Percentiles rank a stretch among this genome's conserved stretches.
These are phyloP conservation scores for Starmera stellimalicola DNA, from an alignment of 1,139 yeast species.

Conservation along the genomic window DNA sequence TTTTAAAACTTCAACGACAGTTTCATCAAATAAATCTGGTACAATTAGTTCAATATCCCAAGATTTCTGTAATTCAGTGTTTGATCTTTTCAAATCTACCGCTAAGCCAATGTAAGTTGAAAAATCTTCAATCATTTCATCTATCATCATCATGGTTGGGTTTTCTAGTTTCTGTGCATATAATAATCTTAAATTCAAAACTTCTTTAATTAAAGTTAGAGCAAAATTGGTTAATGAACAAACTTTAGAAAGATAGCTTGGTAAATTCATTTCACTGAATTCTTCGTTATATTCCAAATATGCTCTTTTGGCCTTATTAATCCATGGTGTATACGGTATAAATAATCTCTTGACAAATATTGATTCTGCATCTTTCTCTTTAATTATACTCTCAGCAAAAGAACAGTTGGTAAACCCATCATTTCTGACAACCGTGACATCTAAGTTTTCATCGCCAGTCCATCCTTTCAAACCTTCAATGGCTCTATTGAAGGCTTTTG, in stretches of 20 bases:
- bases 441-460: constrained; percentile 79
- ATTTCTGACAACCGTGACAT: constrained; percentile 32
- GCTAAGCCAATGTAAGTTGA: constrained; percentile 71
- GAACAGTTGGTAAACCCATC: constrained; percentile 49
- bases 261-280: constrained; percentile 64
- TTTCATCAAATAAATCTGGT: constrained; percentile 61
- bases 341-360: constrained; percentile 46
- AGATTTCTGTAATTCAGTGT: constrained; percentile 61
- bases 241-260: constrained; percentile 62
- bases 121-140: constrained; percentile 86
- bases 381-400: constrained; percentile 78
- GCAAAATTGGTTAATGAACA: constrained; percentile 67
- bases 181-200: constrained; percentile 62
- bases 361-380: constrained; percentile 72
- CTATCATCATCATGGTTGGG: constrained; percentile 94
- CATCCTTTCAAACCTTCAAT: constrained; percentile 43
- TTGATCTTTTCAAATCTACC: constrained; percentile 62
- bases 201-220: constrained; percentile 69
- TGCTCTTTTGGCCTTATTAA: constrained; percentile 69
- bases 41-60: constrained; percentile 69
- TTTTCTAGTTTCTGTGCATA: constrained; percentile 75
- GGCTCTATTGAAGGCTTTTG: constrained; percentile 58
- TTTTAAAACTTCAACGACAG: constrained; percentile 65
- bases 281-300: constrained; percentile 53
- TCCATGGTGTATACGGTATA: constrained; percentile 34